phyloP scores from a whole-genome alignment of 129 eudicot species.

The Ambrosia trifida region DNA sequence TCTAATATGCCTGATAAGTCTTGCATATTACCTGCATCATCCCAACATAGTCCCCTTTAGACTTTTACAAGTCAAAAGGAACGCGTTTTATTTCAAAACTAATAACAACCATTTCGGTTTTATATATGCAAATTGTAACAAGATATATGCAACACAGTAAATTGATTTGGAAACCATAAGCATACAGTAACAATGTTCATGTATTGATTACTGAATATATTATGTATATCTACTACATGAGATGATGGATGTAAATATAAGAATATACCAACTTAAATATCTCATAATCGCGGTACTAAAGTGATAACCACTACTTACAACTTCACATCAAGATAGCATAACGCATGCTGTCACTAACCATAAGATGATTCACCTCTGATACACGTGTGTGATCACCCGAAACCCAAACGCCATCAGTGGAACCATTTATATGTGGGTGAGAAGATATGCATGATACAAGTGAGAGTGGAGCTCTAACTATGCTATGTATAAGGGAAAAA shows the following conservation, averaged over 20 bases:
- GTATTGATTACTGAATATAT: conserved; percentile 23
- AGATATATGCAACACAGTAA: not conserved
- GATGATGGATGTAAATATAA: conserved; percentile 23
- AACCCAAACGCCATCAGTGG: conserved; percentile 61
- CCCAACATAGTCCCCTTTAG: conserved; percentile 23
- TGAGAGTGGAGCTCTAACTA: conserved; percentile 52
- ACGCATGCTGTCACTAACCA: conserved; percentile 76
- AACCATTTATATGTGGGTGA: conserved; percentile 41
- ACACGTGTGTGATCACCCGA: conserved; percentile 51
- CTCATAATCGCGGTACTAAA: conserved; percentile 22
- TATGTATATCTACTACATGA: conserved; percentile 29
- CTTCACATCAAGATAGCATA: conserved; percentile 72
- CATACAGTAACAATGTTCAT: too few species aligned
- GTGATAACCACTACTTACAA: conserved; percentile 21
- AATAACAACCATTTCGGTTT: not conserved
- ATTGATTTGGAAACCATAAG: conserved; percentile 16
- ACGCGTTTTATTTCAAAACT: conserved; percentile 3
- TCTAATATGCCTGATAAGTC: conserved; percentile 18
- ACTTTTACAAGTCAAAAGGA: not conserved
- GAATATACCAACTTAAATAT: conserved; percentile 35
- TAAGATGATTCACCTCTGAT: conserved; percentile 68
- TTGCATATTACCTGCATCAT: conserved; percentile 3
- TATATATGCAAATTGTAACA: not conserved
- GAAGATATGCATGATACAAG: conserved; percentile 56
- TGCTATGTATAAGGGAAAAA: conserved; percentile 41